phyloP scores from a whole-genome alignment of 1,284 basidiomycete species.

The Sanguinoderma infundibulare region DNA sequence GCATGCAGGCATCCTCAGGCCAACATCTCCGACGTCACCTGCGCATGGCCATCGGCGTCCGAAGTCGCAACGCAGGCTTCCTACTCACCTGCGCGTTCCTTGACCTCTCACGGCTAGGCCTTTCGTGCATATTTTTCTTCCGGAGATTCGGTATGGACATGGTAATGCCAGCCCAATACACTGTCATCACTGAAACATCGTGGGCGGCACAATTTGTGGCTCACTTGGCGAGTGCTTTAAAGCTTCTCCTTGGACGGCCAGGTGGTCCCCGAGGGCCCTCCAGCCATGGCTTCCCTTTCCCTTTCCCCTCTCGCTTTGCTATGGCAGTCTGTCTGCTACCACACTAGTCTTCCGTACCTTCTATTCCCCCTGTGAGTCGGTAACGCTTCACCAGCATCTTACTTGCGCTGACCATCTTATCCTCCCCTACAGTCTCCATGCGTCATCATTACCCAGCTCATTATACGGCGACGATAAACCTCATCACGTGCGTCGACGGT shows the following conservation, averaged over 20 bases:
- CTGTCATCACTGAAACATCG: neutral
- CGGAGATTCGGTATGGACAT: neutral
- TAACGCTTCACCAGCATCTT: neutral
- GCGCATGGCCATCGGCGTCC: neutral
- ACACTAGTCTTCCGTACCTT: neutral
- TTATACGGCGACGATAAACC: neutral
- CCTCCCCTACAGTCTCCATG: neutral
- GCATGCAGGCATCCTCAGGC: neutral
- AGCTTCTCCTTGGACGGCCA: neutral
- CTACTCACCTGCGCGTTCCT: neutral
- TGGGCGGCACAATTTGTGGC: neutral
- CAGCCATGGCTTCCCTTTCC: neutral
- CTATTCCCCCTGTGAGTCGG: neutral
- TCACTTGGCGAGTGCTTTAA: neutral
- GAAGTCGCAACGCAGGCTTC: neutral
- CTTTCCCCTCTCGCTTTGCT: neutral
- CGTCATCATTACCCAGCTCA: neutral
- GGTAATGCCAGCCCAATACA: neutral
- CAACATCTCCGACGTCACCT: neutral
- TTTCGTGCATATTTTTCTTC: neutral
- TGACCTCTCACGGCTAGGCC: conserved; percentile 1
- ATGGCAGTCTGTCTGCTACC: neutral
- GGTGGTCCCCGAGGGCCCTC: neutral
- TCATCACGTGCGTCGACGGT: neutral
- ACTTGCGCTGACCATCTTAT: neutral